phyloP scores from a whole-genome alignment of 306 rosid genomes.

The Fragaria iinumae region DNA sequence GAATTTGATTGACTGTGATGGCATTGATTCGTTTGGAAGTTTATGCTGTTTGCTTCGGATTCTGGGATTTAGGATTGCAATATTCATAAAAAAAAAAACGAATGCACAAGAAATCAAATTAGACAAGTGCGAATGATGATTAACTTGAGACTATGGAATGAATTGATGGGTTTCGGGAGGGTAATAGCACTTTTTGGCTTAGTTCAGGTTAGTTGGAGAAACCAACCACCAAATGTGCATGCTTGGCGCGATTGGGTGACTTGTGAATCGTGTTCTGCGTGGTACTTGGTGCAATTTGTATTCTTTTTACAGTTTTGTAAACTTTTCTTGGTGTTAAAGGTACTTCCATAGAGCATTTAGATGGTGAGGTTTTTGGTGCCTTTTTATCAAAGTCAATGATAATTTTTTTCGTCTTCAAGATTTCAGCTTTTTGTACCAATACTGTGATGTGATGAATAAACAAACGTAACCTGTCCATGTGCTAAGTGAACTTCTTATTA shows the following conservation, averaged over 20 bases:
- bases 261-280: neutral
- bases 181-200: conserved; percentile 19
- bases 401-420: neutral
- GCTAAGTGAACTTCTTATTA: neutral
- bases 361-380: neutral
- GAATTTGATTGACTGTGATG: conserved; percentile 22
- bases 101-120: neutral
- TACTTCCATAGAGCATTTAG: neutral
- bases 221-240: neutral
- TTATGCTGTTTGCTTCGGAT: conserved; percentile 18
- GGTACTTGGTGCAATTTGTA: neutral
- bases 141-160: conserved; percentile 21
- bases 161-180: conserved; percentile 12
- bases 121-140: neutral
- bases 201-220: conserved; percentile 18
- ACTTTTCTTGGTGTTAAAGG: neutral
- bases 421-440: neutral
- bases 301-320: neutral
- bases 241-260: neutral
- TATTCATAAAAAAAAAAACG: neutral
- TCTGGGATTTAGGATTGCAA: conserved; percentile 17
- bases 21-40: conserved; percentile 25
- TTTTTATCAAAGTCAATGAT: neutral
- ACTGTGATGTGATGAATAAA: neutral
- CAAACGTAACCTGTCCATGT: neutral